Evolutionary conservation across 352 stramenopile genomes (phyloP).

Genomic region (Phytophthora podocarpi): DNA sequence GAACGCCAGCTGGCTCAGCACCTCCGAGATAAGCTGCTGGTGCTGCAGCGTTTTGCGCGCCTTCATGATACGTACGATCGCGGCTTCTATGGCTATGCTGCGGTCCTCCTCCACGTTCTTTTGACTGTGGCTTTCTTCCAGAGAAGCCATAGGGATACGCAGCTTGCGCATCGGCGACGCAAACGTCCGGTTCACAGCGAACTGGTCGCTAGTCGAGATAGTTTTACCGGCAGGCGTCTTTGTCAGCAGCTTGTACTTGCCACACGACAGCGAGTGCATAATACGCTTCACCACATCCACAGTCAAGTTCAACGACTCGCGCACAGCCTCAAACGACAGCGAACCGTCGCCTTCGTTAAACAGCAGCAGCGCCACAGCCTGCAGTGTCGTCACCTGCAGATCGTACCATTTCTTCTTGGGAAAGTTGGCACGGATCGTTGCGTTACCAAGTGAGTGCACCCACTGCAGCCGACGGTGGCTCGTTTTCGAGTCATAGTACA

Average conservation of each 20-base stretch:
- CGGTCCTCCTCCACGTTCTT: constrained; percentile 98
- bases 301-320: constrained; percentile 94
- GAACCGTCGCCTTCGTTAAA: constrained; percentile 93
- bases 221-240: constrained; percentile 95
- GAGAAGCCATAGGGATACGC: constrained; percentile 98
- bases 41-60: constrained; percentile 97
- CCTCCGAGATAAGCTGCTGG: constrained; percentile 98
- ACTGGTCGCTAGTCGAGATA: constrained; percentile 95
- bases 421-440: constrained; percentile 87
- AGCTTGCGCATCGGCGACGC: constrained; percentile 97
- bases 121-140: constrained; percentile 98
- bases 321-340: constrained; percentile 91
- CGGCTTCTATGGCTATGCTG: constrained; percentile 98
- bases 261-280: constrained; percentile 98
- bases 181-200: constrained; percentile 95
- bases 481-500: constrained; percentile 93
- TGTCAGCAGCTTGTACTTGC: constrained; percentile 98
- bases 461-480: constrained; percentile 96
- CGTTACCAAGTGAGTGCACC: constrained; percentile 97
- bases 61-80: constrained; percentile 99
- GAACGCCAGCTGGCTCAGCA: constrained; percentile 97
- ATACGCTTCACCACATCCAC: constrained; percentile 97
- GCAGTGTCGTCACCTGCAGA: constrained; percentile 97
- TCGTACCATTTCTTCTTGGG: constrained; percentile 95
- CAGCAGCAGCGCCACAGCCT: constrained; percentile 95